Conservation (phyloP, 345 rosid species). For the Lenwebbia sp. region DNA sequence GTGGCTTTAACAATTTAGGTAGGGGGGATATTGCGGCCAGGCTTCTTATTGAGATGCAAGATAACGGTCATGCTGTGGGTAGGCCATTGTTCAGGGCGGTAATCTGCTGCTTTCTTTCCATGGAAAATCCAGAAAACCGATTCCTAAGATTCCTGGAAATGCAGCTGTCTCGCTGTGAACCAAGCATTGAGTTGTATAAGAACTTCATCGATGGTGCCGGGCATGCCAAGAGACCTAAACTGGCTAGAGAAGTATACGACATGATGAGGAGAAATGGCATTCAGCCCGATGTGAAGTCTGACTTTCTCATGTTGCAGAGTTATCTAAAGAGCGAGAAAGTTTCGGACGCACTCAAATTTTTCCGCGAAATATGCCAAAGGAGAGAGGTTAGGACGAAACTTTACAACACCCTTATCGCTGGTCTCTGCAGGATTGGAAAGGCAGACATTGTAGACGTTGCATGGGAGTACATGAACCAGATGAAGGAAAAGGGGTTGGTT, state of each 20-base stretch:
- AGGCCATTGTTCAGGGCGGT: slow-evolving; percentile 35
- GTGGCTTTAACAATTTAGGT: slow-evolving; percentile 28
- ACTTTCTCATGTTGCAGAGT: slow-evolving; percentile 45
- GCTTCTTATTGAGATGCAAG: slow-evolving; percentile 72
- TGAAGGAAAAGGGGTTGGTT: slow-evolving; percentile 25
- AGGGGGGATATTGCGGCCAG: slow-evolving; percentile 53
- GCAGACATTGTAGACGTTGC: slow-evolving; percentile 35
- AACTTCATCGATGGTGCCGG: slow-evolving; percentile 75
- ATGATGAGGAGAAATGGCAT: slow-evolving; percentile 47
- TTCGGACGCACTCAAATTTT: slow-evolving; percentile 53
- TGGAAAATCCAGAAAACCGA: slow-evolving; percentile 34
- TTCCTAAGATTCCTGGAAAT: slow-evolving; percentile 33
- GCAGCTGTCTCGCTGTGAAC: slow-evolving; percentile 37
- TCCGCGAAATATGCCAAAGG: slow-evolving; percentile 19
- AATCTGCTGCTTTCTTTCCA: slow-evolving; percentile 28
- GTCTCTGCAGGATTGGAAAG: slow-evolving; percentile 43
- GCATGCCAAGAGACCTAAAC: slow-evolving; percentile 45
- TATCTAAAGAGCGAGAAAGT: slow-evolving; percentile 45
- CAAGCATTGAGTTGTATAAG: slow-evolving; percentile 22
- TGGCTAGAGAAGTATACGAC: slow-evolving; percentile 59
- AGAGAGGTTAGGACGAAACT: slow-evolving; percentile 21
- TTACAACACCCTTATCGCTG: slow-evolving; percentile 35
- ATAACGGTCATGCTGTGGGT: slow-evolving; percentile 39
- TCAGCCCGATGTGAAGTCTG: slow-evolving; percentile 23
- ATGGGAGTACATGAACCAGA: slow-evolving; percentile 24